Base-by-base conservation (phyloP, 1,284 basidiomycete species). In the Sporisorium graminicola region DNA sequence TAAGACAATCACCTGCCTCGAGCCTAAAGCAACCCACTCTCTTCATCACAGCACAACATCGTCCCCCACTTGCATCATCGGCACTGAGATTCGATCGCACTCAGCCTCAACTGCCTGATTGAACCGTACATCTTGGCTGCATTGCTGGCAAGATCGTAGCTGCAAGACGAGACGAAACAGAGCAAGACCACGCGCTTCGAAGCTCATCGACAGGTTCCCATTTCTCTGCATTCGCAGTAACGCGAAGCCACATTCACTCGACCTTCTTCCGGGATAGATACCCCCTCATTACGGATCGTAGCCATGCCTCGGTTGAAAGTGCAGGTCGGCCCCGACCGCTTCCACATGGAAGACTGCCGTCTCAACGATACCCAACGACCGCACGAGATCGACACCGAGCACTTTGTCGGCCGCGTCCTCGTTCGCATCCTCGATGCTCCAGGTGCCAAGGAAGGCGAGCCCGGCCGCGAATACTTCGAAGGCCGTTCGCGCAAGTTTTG, bases 401-500 rank as follows among this genome's bases (percentile, higher is more conserved):
- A 83, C 51, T 87, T 87, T 56, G 80, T 82, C 35, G 87, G 87
- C 4, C 79, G 87, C 8, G 85, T 87, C 14, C 73, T 87, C 20
- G 86, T 87, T 7, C 83, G 86, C 26, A 84, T 87, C 71, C 59
- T 80, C 33, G 84, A 87, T 58, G 86, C 86, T 40, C 74, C 76
- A 10, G 86, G 86, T 65, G 78, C 85, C 60, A 26, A 72, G 50
- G 20, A 68, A 40, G 79, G 82, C 54, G 78, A 85, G 49, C 65
- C 75, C 13, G 83, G 82, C 8, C 64, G 78, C 14, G 82, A 85
- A 37, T 85, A 85, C 70, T 85, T 85, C 24, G 53, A 68, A 54
- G 86, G 85, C 8, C 76, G 87, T 16, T 80, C 79, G 2, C 71
- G 87, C 47, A 84, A 84, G 54, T 87, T 87, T 56, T 85, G 83